phyloP scores from a whole-genome alignment of 2,329 filamentous ascomycete species.

The Rutstroemia sp. region DNA sequence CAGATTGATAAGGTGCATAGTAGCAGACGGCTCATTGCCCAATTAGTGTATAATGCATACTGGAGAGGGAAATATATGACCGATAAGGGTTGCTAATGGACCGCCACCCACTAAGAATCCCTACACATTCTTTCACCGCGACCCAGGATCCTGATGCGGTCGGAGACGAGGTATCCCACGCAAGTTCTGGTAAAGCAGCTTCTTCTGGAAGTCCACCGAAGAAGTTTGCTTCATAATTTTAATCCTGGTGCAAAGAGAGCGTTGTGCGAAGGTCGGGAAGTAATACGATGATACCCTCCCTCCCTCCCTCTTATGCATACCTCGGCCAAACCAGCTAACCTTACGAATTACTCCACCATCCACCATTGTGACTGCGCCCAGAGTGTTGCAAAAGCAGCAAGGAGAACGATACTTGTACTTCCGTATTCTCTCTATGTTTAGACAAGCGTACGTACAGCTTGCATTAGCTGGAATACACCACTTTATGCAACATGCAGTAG shows the following conservation, averaged over 20 bases:
- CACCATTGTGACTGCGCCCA: neutral
- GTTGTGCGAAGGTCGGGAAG: neutral
- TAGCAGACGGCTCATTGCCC: conserved; percentile 6
- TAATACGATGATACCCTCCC: neutral
- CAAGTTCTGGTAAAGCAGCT: conserved; percentile 4
- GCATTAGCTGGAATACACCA: neutral
- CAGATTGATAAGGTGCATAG: neutral
- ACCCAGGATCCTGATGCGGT: neutral
- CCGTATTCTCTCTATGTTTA: conserved; percentile 7
- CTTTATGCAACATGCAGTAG: conserved; percentile 9
- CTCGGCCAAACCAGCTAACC: neutral
- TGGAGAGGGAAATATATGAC: neutral
- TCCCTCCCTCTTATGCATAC: neutral
- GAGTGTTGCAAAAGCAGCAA: conserved; percentile 8
- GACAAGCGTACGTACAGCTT: conserved; percentile 2
- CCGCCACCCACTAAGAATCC: conserved; percentile 3
- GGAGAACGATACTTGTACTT: neutral
- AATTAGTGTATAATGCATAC: conserved; percentile 8
- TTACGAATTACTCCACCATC: neutral
- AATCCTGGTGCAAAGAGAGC: neutral
- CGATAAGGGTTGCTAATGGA: conserved; percentile 3
- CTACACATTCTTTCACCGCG: conserved; percentile 7
- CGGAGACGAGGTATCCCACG: neutral
- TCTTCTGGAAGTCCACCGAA: conserved; percentile 22
- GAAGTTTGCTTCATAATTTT: neutral